Evolutionary conservation across 1,139 yeast species (phyloP).

Genomic region (Magnusiomyces magnusii): DNA sequence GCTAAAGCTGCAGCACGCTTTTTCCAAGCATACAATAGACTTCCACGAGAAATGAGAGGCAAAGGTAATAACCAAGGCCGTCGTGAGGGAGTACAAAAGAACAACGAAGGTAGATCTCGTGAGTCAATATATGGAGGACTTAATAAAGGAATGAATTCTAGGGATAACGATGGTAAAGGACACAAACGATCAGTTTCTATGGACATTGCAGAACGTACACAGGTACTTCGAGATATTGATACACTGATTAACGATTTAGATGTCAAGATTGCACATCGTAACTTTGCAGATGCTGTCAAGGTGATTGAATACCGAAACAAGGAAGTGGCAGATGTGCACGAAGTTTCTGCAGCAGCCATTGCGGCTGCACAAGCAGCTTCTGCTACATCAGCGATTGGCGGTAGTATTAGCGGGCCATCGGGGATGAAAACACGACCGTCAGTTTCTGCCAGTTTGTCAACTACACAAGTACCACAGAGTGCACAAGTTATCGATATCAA

Average conservation of each 20-base stretch:
- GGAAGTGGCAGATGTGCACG: conserved; percentile 16
- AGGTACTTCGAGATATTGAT: conserved; percentile 45
- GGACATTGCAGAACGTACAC: conserved; percentile 19
- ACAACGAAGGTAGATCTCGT: neutral
- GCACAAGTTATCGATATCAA: conserved; percentile 11
- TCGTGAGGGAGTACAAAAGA: neutral
- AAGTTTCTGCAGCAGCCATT: conserved; percentile 17
- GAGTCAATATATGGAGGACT: neutral
- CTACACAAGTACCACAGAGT: neutral
- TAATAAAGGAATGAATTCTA: neutral
- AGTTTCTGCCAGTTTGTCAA: neutral
- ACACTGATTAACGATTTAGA: conserved; percentile 62
- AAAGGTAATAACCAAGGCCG: neutral
- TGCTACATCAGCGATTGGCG: conserved; percentile 15
- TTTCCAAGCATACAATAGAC: conserved; percentile 1
- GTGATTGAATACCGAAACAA: conserved; percentile 33
- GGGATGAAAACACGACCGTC: conserved; percentile 7
- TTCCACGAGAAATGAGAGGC: neutral
- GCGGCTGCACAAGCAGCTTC: conserved; percentile 16
- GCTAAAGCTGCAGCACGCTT: neutral
- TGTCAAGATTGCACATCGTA: conserved; percentile 54
- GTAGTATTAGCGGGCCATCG: conserved; percentile 5
- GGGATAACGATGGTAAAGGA: conserved; percentile 9
- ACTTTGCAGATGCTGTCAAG: conserved; percentile 49
- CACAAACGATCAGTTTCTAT: conserved; percentile 16